phyloP scores from a whole-genome alignment of 2,329 filamentous ascomycete species.

The Tolypocladium guangdongense region DNA sequence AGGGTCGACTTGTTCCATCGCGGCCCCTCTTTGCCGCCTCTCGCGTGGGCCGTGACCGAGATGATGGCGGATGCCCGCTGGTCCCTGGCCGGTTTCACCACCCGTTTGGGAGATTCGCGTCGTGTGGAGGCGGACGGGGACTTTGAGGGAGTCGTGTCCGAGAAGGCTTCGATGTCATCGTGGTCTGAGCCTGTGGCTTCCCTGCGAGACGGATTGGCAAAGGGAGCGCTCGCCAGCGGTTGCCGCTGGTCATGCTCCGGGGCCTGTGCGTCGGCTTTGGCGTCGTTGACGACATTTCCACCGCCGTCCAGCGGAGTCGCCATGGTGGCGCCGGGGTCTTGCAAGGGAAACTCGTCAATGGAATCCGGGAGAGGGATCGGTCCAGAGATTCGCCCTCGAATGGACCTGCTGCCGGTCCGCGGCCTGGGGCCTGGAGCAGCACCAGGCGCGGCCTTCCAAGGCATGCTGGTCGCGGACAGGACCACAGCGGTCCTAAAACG shows the following conservation, averaged over 20 bases:
- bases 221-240: not conserved
- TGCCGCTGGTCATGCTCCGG: not conserved
- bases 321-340: constrained; percentile 27
- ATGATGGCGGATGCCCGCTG: constrained; percentile 1
- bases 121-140: not conserved
- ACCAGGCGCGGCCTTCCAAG: constrained; percentile 35
- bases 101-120: not conserved
- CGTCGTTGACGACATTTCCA: constrained; percentile 12
- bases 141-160: not conserved
- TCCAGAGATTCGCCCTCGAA: constrained; percentile 49
- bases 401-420: constrained; percentile 28
- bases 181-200: not conserved
- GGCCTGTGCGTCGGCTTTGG: not conserved
- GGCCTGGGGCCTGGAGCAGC: constrained; percentile 15
- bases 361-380: constrained; percentile 45
- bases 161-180: not conserved
- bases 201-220: not conserved
- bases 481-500: not conserved
- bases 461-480: constrained; percentile 7
- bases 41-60: constrained; percentile 5
- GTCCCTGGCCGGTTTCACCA: not conserved
- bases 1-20: constrained; percentile 48
- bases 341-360: constrained; percentile 42
- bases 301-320: constrained; percentile 15
- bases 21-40: constrained; percentile 19